Base-by-base conservation (phyloP, 768 basidiomycete species). In the Infundibulicybe gibba region DNA sequence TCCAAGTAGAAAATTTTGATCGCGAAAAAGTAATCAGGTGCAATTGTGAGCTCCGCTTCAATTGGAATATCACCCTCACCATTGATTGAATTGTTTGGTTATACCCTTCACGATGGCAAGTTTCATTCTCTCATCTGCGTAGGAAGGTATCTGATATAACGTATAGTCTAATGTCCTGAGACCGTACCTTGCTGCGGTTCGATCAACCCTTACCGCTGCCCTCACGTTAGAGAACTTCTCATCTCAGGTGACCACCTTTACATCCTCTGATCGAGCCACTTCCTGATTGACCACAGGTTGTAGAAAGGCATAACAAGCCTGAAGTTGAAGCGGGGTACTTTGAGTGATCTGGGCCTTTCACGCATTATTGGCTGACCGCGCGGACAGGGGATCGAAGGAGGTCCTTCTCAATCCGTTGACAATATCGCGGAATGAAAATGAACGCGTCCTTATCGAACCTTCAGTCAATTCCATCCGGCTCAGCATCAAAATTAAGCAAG, bases 401-500 rank as follows among this genome's bases (percentile, higher is more conserved):
- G 94, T 94, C 45, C 79, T 98, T 39, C 82, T 98, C 46, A 94
- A 92, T 58, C 90, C 97, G 13, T 75, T 98, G 38, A 85, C 83
- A 34, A 97, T 98, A 69, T 94, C 94, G 10, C 86, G 97, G 56
- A 97, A 97, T 64, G 94, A 97, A 71, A 90, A 94, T 58, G 97
- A 99, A 64, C 86, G 90, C 50, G 97, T 98, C 57, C 73, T 99
- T 56, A 92, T 99, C 69, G 97, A 99, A 66, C 88, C 97, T 2
- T 94, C 92, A 2, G 83, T 98, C 70, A 99, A 99, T 71, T 95
- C 94, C 1, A 90, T 98, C 63, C 85, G 97, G 35, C 76, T 99
- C 49, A 93, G 89, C 67, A 98, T 99, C 71, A 93, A 87, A 74
- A 97, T 99, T 64, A 99, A 99, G 66, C 97, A 99, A 64, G 94